A percentile compares a stretch with the other conserved stretches of the same genome.
phyloP scores from a whole-genome alignment of 805 yeast genomes.

The Ogataea zsoltii region DNA sequence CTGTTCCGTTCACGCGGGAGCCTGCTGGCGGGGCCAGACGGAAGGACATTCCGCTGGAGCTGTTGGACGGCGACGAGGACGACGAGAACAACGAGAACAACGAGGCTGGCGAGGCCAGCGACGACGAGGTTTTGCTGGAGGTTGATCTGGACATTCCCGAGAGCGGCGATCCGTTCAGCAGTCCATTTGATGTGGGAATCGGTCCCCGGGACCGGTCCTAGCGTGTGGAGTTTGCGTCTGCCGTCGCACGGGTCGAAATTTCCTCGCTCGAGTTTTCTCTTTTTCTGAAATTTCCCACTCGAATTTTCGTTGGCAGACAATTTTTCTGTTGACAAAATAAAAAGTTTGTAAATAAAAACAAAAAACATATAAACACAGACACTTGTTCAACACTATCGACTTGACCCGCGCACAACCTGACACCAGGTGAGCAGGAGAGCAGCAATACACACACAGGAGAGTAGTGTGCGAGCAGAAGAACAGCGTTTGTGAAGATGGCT shows the following conservation, averaged over 20 bases:
- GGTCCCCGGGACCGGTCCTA: too few species aligned
- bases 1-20: conserved; percentile 5
- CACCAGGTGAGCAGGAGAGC: conserved; percentile 1
- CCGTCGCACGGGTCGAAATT: too few species aligned
- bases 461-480: not conserved
- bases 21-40: not conserved
- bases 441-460: not conserved
- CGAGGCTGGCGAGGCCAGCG: not conserved
- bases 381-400: too few species aligned
- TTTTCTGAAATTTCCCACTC: conserved; percentile 11
- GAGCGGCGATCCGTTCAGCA: conserved; percentile 18
- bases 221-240: too few species aligned
- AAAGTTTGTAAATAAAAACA: conserved; percentile 22
- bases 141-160: conserved; percentile 20
- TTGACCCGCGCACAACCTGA: conserved; percentile 2
- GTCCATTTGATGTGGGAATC: conserved; percentile 19
- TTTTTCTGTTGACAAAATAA: conserved; percentile 22
- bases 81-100: conserved; percentile 16
- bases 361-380: conserved; percentile 9
- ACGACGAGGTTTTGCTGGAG: conserved; percentile 17
- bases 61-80: conserved; percentile 15
- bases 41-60: conserved; percentile 19
- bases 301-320: conserved; percentile 9
- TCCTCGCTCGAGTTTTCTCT: not conserved
- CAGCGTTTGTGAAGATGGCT: conserved; percentile 12